Base-by-base conservation (phyloP, 1,284 basidiomycete genomes). In the Vanrija sp. region DNA sequence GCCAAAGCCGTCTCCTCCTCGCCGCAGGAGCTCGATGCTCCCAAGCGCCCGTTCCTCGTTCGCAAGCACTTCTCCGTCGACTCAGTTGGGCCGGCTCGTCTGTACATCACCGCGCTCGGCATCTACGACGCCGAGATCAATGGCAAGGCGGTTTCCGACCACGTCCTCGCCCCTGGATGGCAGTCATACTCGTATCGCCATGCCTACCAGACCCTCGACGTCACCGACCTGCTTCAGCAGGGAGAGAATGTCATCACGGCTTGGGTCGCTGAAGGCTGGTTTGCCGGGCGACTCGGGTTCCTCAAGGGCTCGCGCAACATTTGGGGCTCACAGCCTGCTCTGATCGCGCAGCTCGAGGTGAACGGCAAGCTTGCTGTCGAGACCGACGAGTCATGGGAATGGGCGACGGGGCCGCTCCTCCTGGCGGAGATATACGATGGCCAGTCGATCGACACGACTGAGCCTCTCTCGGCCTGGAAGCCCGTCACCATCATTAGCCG, bases 101-200 rank as follows among this genome's bases (percentile, higher is more conserved):
- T 75, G 0, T 73, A 75, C 56, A 56, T 60, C 9, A 72, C 73
- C 2, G 71, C 73, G 4, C 56, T 55, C 18, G 73, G 73, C 3
- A n/a, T 71, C 15, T 75, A 73, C 60, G 59, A 65, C 27, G 49
- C 60, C 1, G 23, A 52, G 1, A 53, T 73, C 53, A 75, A 75
- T 53, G 73, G 68, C 10, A 38, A 54, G 10, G 44, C 41, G 3
- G 57, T 75, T 9, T 67, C 65, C 23, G 65, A 72, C 41, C 65
- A 73, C 6, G 50, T 66, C 18, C 56, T 75, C 6, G 54, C 69
- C 1, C 73, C 73, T 2, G 73, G 73, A 19, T 73, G 71, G 71
- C 63, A 62, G 27, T 55, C 51, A 20, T 75, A 75, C 57, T 42
- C 57, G 12, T 51, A 68, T 52, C 66, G 62, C n/a, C 60, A 69